Evolutionary conservation across 495 filamentous ascomycete genomes (phyloP).

Genomic region (Xylaria castorea): DNA sequence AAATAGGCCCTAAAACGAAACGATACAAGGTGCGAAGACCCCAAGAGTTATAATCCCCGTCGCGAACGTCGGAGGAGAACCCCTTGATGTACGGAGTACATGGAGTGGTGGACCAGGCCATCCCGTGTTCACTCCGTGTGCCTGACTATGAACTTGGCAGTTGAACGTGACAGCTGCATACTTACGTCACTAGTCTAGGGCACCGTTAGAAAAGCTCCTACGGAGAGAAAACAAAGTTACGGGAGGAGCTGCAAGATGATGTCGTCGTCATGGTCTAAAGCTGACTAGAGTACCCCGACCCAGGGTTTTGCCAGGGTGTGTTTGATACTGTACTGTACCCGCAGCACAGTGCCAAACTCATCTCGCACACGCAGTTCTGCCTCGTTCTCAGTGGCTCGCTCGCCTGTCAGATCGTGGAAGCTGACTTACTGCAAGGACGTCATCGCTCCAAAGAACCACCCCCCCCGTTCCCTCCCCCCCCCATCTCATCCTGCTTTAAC

Average conservation of each 20-base stretch:
- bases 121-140: not conserved
- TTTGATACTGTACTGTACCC: too few relatives aligned
- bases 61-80: not conserved
- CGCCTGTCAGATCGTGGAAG: not conserved
- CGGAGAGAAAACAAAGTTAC: not conserved
- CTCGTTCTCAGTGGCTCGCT: not conserved
- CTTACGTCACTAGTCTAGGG: conserved; percentile 7
- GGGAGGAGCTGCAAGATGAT: conserved; percentile 17
- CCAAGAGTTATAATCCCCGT: not conserved
- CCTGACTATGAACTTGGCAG: conserved; percentile 12
- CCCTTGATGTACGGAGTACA: not conserved
- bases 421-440: not conserved
- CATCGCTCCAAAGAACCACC: not conserved
- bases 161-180: not conserved
- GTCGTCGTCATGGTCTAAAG: not conserved
- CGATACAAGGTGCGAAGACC: not conserved
- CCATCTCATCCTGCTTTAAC: not conserved
- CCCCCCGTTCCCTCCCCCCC: not conserved
- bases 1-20: not conserved
- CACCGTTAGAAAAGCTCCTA: not conserved
- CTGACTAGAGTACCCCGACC: too few relatives aligned
- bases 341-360: not conserved
- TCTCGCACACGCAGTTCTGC: not conserved
- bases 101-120: not conserved
- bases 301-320: too few relatives aligned